Conservation (phyloP, 1,284 basidiomycete species). For the Moniliophthora roreri region DNA sequence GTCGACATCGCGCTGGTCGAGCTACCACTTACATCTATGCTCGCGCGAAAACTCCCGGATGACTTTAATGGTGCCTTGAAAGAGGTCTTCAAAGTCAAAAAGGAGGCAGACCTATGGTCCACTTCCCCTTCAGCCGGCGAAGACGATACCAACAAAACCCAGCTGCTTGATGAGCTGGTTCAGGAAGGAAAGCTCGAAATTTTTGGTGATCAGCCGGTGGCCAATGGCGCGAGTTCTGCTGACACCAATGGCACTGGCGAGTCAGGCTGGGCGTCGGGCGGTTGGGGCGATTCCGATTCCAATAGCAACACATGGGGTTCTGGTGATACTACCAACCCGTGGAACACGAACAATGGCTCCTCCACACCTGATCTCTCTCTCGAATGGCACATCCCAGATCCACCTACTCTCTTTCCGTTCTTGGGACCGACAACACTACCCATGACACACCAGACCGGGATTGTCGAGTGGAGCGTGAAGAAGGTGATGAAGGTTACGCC, state of each 20-base stretch:
- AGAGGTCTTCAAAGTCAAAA: neutral
- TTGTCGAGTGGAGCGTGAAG: constrained; percentile 53
- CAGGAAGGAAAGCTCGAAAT: too few species aligned
- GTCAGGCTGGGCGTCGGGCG: too few species aligned
- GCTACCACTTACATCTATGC: constrained; percentile 1
- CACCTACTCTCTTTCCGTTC: constrained; percentile 16
- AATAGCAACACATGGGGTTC: neutral
- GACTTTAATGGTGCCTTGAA: constrained; percentile 12
- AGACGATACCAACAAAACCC: neutral
- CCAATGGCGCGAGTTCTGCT: neutral
- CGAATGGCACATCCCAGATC: constrained; percentile 1
- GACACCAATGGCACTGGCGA: neutral
- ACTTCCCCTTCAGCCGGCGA: neutral
- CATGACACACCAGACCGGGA: constrained; percentile 47
- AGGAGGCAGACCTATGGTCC: neutral
- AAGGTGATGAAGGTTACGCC: constrained; percentile 37
- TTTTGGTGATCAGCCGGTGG: too few species aligned
- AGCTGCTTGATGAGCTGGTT: neutral
- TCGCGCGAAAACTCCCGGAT: constrained; percentile 10
- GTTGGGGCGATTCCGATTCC: neutral
- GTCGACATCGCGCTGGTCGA: constrained; percentile 11
- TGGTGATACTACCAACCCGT: too few species aligned
- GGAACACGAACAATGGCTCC: too few species aligned
- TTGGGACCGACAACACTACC: constrained; percentile 45
- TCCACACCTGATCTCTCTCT: neutral